These are phyloP conservation scores for Boletus rex-veris DNA, from an alignment of 768 basidiomycete genomes.

Conservation along the genomic window DNA sequence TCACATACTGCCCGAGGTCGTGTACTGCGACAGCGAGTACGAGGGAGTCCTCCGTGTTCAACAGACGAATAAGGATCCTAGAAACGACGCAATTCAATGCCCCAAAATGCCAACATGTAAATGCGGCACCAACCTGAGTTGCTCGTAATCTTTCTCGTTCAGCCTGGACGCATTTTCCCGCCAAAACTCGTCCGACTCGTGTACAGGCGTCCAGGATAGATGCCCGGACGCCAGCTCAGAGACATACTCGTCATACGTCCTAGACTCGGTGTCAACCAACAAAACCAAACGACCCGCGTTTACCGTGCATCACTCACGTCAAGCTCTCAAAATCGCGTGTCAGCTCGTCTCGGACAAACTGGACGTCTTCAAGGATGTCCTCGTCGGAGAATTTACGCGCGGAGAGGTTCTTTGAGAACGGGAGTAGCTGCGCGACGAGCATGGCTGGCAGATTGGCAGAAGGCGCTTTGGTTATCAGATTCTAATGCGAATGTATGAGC, in stretches of 20 bases:
- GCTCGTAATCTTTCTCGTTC: constrained; percentile 79
- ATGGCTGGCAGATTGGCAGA: constrained; percentile 87
- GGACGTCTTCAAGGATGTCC: constrained; percentile 89
- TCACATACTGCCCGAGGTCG: constrained; percentile 93
- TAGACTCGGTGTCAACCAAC: constrained; percentile 30
- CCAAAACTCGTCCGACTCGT: constrained; percentile 98
- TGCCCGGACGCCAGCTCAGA: constrained; percentile 89
- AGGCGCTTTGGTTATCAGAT: constrained; percentile 87
- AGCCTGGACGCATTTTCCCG: constrained; percentile 87
- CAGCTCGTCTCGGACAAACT: constrained; percentile 85
- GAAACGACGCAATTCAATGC: neutral
- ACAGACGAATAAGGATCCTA: constrained; percentile 71
- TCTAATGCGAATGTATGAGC: constrained; percentile 42
- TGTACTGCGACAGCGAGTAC: constrained; percentile 91
- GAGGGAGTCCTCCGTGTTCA: constrained; percentile 64
- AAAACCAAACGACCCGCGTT: neutral
- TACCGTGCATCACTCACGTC: constrained; percentile 54
- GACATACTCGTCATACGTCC: constrained; percentile 94
- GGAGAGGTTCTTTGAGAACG: constrained; percentile 81
- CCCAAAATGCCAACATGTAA: neutral
- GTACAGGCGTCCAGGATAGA: constrained; percentile 92
- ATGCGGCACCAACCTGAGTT: constrained; percentile 62
- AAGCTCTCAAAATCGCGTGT: constrained; percentile 80
- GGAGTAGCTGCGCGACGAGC: constrained; percentile 82
- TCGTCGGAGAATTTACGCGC: constrained; percentile 92